Conservation (phyloP, 805 yeast genomes). For the Kodamaea nitidulidarum region DNA sequence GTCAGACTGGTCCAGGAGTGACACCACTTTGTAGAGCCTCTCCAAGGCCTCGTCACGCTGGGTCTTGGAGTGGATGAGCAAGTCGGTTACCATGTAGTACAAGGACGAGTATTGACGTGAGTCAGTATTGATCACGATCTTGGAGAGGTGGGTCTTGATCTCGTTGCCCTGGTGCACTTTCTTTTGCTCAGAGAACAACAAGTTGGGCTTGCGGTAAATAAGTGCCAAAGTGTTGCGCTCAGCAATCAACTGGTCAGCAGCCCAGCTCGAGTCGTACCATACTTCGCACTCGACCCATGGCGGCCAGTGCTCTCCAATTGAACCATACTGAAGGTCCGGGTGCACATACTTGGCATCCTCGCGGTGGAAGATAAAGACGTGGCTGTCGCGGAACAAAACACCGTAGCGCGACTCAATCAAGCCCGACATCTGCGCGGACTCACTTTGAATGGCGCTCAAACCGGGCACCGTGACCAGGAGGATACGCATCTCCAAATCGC, state of each 20-base stretch:
- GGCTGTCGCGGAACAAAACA: conserved; percentile 51
- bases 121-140: conserved; percentile 35
- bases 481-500: conserved; percentile 56
- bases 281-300: conserved; percentile 82
- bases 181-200: conserved; percentile 36
- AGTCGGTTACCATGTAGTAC: conserved; percentile 32
- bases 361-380: conserved; percentile 47
- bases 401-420: conserved; percentile 57
- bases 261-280: conserved; percentile 28
- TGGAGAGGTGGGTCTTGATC: conserved; percentile 31
- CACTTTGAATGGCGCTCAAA: conserved; percentile 32
- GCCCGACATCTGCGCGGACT: conserved; percentile 30
- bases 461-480: conserved; percentile 42
- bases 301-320: conserved; percentile 57
- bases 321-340: conserved; percentile 14
- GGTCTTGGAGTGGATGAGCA: conserved; percentile 27
- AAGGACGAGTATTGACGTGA: conserved; percentile 37
- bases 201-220: conserved; percentile 49
- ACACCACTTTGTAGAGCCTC: conserved; percentile 34
- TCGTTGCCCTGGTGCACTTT: conserved; percentile 22
- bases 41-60: conserved; percentile 32
- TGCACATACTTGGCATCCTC: conserved; percentile 20
- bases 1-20: conserved; percentile 35
- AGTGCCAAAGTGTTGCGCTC: conserved; percentile 40
- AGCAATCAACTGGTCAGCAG: conserved; percentile 26